Base-by-base conservation (phyloP, 306 rosid genomes). In the Ziziphus jujuba region DNA sequence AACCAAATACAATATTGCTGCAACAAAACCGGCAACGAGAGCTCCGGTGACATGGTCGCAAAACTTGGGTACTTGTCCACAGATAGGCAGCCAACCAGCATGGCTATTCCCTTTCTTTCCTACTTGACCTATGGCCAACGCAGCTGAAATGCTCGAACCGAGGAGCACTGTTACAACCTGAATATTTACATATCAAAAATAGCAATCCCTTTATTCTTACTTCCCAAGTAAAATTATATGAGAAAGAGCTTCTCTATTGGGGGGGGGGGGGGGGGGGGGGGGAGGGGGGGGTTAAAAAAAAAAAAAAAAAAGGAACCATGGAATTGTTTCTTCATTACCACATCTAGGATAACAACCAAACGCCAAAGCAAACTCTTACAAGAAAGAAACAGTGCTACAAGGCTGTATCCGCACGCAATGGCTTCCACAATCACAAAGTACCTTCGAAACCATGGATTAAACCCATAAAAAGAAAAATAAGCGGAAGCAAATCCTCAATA, bases 81-180 rank as follows among this genome's bases (percentile, higher is more conserved):
- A 85, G 34, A 85, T 77, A 0, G 90, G 87, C 9, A 82, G 53
- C 90, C 90, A 85, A 59, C 87, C 87, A 3, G 85, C 85, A 47
- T 79, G 74, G 48, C 8, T 69, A 59, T 85, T 82, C n/a, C 90
- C 90, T 56, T 82, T 74, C 80, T 85, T 82, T 4, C 87, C 90
- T 65, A 85, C 87, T 4, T 67, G 61, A 23, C 72, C 87, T 77
- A 85, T 59, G 12, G 84, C 80, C 63, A 82, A 5, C 14, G 90
- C 85, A 22, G 87, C 81, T 51, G 90, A 85, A 19, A 82, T 34
- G 59, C 90, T 69, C 21, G 90, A 85, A 58, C 69, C 54, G 22
- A 85, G 77, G 40, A 82, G 20, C 83, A 66, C 48, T 38, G 79
- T 70, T 10, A 75, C 68, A 56, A 80, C 80, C 90, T 80, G 44